These are phyloP conservation scores for Hypoxylon sp. DNA, from an alignment of 2,329 filamentous ascomycete genomes.

Conservation along the genomic window DNA sequence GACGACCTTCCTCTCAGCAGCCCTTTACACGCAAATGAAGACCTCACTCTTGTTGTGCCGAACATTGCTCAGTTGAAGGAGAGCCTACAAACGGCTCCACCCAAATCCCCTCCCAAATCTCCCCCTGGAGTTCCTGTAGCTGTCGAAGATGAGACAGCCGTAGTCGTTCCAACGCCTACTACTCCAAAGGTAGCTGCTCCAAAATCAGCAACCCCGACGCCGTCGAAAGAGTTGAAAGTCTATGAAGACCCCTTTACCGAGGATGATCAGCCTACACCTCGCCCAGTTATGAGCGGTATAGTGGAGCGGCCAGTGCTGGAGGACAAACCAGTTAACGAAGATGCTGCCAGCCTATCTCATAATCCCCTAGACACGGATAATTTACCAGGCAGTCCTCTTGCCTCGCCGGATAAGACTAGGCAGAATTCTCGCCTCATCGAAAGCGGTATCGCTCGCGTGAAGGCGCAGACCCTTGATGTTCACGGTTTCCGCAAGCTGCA, in stretches of 20 bases:
- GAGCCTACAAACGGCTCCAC: conserved; percentile 40
- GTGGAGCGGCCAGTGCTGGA: conserved; percentile 63
- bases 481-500: conserved; percentile 85
- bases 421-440: conserved; percentile 74
- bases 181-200: conserved; percentile 32
- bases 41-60: conserved; percentile 65
- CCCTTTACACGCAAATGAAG: conserved; percentile 63
- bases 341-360: conserved; percentile 54
- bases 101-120: conserved; percentile 41
- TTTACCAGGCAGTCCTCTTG: conserved; percentile 39
- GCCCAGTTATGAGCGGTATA: conserved; percentile 56
- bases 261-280: conserved; percentile 60
- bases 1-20: conserved; percentile 52
- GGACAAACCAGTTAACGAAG: conserved; percentile 71
- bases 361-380: conserved; percentile 37
- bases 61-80: conserved; percentile 55
- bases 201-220: conserved; percentile 43
- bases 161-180: conserved; percentile 31
- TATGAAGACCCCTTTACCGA: conserved; percentile 72
- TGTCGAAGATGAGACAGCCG: conserved; percentile 27
- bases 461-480: conserved; percentile 78
- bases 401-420: conserved; percentile 65
- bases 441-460: conserved; percentile 80
- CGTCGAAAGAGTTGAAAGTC: conserved; percentile 62
- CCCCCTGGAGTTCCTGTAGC: conserved; percentile 52